These are phyloP conservation scores for Zygnema circumcarinatum DNA, from an alignment of 139 green algal species.

Conservation along the genomic window DNA sequence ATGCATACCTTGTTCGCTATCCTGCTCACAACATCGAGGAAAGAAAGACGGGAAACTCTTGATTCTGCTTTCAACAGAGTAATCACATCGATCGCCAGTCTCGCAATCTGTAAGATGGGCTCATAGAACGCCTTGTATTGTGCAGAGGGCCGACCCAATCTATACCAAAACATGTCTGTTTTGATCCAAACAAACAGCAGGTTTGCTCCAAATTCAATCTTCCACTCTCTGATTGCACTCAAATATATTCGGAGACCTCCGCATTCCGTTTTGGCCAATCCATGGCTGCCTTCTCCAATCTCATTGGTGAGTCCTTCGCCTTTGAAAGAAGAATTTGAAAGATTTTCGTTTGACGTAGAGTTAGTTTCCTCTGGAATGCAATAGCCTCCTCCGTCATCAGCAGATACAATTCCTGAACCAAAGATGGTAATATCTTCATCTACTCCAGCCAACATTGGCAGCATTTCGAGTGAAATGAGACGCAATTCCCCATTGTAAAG, in stretches of 20 bases:
- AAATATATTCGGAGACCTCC: slow-evolving; percentile 84
- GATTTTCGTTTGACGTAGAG: background rate
- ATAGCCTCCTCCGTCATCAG: slow-evolving; percentile 77
- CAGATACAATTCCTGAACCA: slow-evolving; percentile 77
- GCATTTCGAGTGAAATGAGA: slow-evolving; percentile 80
- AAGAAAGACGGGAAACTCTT: slow-evolving; percentile 78
- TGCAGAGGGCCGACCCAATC: slow-evolving; percentile 31
- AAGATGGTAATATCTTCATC: slow-evolving; percentile 86
- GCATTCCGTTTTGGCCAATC: background rate
- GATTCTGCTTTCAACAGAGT: slow-evolving; percentile 50
- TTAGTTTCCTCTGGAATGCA: slow-evolving; percentile 64
- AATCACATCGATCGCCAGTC: slow-evolving; percentile 69
- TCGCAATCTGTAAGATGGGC: slow-evolving; percentile 76
- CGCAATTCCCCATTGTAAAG: slow-evolving; percentile 56
- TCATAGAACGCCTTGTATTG: slow-evolving; percentile 84
- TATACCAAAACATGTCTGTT: slow-evolving; percentile 92
- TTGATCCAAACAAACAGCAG: slow-evolving; percentile 90
- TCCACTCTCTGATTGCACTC: slow-evolving; percentile 90
- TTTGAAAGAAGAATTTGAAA: background rate
- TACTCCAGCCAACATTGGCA: slow-evolving; percentile 86
- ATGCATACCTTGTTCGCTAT: slow-evolving; percentile 61
- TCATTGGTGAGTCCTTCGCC: background rate
- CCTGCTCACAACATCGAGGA: slow-evolving; percentile 76
- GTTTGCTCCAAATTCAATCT: slow-evolving; percentile 84
- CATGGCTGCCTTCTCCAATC: background rate